phyloP scores from a whole-genome alignment of 176 grass and related monocot genomes.

The Juncus inflexus region DNA sequence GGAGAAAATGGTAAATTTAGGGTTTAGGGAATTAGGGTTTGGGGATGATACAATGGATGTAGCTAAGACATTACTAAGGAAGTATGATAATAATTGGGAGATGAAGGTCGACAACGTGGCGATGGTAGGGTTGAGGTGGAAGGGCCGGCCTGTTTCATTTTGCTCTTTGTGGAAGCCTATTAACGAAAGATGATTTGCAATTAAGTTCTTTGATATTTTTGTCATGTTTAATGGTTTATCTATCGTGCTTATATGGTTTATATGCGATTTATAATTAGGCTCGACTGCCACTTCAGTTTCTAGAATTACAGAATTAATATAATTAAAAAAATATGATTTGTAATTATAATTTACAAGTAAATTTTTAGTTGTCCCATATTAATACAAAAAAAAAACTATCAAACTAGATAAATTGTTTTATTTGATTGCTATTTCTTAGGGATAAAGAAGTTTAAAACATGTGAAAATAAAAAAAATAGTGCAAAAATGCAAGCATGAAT shows the following conservation, averaged over 20 bases:
- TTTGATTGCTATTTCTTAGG: too few relatives aligned
- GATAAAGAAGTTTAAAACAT: too few relatives aligned
- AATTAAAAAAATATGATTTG: too few relatives aligned
- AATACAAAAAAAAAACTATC: too few relatives aligned
- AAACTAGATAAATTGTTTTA: too few relatives aligned
- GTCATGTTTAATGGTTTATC: background rate
- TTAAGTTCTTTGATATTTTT: background rate
- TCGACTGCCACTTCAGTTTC: too few relatives aligned
- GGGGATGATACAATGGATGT: slow-evolving; percentile 62
- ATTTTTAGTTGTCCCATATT: too few relatives aligned
- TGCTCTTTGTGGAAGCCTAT: slow-evolving; percentile 84
- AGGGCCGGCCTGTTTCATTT: slow-evolving; percentile 77
- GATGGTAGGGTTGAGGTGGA: slow-evolving; percentile 69
- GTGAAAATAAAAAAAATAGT: too few relatives aligned
- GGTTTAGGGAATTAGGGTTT: slow-evolving; percentile 66
- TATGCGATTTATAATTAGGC: too few relatives aligned
- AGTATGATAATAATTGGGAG: slow-evolving; percentile 93
- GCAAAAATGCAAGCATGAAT: too few relatives aligned
- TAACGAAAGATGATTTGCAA: background rate
- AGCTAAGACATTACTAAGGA: slow-evolving; percentile 60
- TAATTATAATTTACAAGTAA: too few relatives aligned
- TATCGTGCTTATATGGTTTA: background rate
- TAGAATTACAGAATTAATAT: too few relatives aligned
- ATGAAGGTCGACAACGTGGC: slow-evolving; percentile 26
- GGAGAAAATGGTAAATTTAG: slow-evolving; percentile 52